These are phyloP conservation scores for Calonectria honghensis DNA, from an alignment of 2,329 filamentous ascomycete species.

Conservation along the genomic window DNA sequence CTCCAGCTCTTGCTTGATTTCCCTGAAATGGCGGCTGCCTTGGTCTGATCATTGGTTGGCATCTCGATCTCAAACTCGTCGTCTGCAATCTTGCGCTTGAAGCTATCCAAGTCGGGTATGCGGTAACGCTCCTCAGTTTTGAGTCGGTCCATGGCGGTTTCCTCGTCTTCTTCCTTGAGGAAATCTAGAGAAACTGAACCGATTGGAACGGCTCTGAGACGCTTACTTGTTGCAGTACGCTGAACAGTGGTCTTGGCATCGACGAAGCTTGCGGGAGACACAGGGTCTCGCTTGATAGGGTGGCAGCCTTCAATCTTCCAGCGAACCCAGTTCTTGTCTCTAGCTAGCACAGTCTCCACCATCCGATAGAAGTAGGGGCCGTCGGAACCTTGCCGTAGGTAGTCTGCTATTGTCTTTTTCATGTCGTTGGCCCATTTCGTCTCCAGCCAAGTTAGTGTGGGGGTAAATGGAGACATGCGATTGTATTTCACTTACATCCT, in stretches of 20 bases:
- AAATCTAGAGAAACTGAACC: conserved; percentile 87
- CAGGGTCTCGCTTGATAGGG: conserved; percentile 84
- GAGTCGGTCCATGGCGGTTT: conserved; percentile 79
- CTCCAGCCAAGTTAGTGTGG: conserved; percentile 62
- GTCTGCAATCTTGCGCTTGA: conserved; percentile 83
- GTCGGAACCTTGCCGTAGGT: conserved; percentile 86
- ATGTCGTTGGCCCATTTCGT: conserved; percentile 89
- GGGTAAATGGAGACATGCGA: background rate
- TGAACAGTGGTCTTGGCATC: conserved; percentile 80
- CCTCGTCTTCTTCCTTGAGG: conserved; percentile 78
- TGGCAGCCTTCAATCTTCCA: conserved; percentile 98
- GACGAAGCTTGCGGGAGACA: conserved; percentile 81
- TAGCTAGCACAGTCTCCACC: conserved; percentile 94
- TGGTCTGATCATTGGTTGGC: conserved; percentile 78
- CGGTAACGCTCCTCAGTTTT: conserved; percentile 79
- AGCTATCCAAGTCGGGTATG: conserved; percentile 81
- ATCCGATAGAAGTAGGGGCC: conserved; percentile 97
- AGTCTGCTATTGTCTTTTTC: conserved; percentile 86
- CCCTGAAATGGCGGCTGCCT: conserved; percentile 75
- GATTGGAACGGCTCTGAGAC: conserved; percentile 80
- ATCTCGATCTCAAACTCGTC: conserved; percentile 92
- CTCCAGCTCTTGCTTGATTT: conserved; percentile 95
- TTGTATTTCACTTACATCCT: conserved; percentile 79
- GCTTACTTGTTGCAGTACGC: conserved; percentile 81
- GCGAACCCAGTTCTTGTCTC: conserved; percentile 98